Conservation (phyloP, 1,139 yeast species). For the Pichia sp. region DNA sequence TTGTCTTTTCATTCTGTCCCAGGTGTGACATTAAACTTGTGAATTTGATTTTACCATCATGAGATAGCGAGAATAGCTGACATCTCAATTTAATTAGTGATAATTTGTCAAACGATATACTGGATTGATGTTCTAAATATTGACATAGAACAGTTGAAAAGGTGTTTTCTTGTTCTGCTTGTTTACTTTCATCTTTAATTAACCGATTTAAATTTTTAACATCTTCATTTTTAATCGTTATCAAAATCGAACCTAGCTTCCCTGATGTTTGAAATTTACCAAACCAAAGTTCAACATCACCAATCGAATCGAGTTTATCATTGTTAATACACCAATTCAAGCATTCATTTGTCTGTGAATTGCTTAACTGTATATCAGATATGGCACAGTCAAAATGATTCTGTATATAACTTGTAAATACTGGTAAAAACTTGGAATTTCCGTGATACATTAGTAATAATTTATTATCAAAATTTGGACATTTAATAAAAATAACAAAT, state of each 20-base stretch:
- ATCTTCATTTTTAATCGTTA: conserved; percentile 21
- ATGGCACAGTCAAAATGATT: conserved; percentile 23
- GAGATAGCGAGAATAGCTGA: conserved; percentile 21
- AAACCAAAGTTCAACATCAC: conserved; percentile 15
- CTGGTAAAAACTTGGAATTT: conserved; percentile 19
- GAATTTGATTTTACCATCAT: conserved; percentile 27
- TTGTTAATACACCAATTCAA: conserved; percentile 10
- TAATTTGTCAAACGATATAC: conserved; percentile 24
- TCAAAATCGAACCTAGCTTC: conserved; percentile 20
- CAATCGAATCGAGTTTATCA: conserved; percentile 7
- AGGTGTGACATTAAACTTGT: conserved; percentile 19
- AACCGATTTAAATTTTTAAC: conserved; percentile 12
- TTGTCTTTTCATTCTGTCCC: conserved; percentile 14
- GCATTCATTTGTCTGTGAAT: conserved; percentile 14
- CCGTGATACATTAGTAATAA: conserved; percentile 22
- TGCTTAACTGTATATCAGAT: conserved; percentile 17
- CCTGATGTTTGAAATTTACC: conserved; percentile 20
- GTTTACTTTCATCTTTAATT: neutral
- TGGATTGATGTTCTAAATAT: conserved; percentile 20
- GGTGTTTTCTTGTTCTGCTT: too few relatives aligned
- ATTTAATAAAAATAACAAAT: conserved; percentile 21
- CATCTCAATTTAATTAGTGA: conserved; percentile 24
- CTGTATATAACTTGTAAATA: conserved; percentile 20
- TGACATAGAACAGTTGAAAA: conserved; percentile 18
- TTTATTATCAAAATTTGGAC: conserved; percentile 8